A percentile compares a stretch with the other conserved stretches of the same genome.
Conservation (phyloP, 441 rosid species). For the Erodium texanum region DNA sequence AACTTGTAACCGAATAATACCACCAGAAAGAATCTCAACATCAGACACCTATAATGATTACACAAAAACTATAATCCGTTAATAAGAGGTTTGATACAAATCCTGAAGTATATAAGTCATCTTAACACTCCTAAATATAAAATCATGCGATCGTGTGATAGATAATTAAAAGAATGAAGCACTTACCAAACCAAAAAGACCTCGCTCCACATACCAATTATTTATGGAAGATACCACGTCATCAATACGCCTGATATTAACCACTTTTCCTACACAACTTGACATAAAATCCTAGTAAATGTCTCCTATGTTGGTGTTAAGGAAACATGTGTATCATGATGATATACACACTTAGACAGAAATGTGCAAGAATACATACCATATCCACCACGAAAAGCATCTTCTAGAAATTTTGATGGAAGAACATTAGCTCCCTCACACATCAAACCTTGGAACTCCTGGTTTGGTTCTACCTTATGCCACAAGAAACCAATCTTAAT, state of each 20-base stretch:
- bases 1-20: constrained; percentile 72
- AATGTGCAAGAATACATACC: constrained; percentile 41
- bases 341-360: neutral
- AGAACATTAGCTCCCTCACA: constrained; percentile 95
- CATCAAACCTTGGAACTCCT: constrained; percentile 75
- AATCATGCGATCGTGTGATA: neutral
- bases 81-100: neutral
- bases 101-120: neutral
- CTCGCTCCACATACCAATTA: constrained; percentile 93
- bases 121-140: neutral
- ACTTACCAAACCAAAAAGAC: constrained; percentile 87
- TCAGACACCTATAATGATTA: constrained; percentile 60
- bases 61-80: neutral
- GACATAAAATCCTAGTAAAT: constrained; percentile 45
- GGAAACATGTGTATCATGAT: neutral
- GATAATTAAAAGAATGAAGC: constrained; percentile 6
- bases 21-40: constrained; percentile 87
- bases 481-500: constrained; percentile 32
- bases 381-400: constrained; percentile 58
- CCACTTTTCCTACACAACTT: constrained; percentile 90
- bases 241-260: constrained; percentile 70
- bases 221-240: constrained; percentile 80
- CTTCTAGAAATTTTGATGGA: constrained; percentile 72
- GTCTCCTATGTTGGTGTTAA: constrained; percentile 22
- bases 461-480: constrained; percentile 93